phyloP scores from a whole-genome alignment of 495 filamentous ascomycete genomes.

The Penicillium cataractarum region DNA sequence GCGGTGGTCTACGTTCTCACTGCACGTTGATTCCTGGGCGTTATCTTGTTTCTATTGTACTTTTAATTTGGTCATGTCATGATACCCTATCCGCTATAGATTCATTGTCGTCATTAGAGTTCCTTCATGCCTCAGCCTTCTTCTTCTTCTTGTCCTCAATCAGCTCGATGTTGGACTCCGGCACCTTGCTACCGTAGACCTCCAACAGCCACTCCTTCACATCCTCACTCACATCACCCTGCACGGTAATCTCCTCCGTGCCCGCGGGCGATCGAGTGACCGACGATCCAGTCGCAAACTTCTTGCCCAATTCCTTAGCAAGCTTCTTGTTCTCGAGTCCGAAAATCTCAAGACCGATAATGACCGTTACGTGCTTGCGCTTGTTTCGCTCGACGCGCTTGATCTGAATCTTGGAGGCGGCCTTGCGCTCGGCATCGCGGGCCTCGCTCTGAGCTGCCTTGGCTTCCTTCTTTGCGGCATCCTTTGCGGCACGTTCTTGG shows the following conservation, averaged over 20 bases:
- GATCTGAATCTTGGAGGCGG: slow-evolving; percentile 80
- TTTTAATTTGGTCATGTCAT: slow-evolving; percentile 30
- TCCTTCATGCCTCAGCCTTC: slow-evolving; percentile 20
- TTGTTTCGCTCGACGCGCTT: slow-evolving; percentile 98
- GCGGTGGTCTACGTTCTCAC: background rate
- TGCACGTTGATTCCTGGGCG: background rate
- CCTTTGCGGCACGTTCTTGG: slow-evolving; percentile 89
- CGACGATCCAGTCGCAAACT: slow-evolving; percentile 84
- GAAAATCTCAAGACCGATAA: slow-evolving; percentile 87
- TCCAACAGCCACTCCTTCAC: slow-evolving; percentile 89
- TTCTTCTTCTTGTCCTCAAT: slow-evolving; percentile 93
- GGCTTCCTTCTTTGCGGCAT: slow-evolving; percentile 91
- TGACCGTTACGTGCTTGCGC: slow-evolving; percentile 90
- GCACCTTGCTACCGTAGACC: slow-evolving; percentile 76
- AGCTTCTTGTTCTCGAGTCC: slow-evolving; percentile 93
- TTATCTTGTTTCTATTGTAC: slow-evolving; percentile 16
- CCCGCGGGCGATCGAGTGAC: slow-evolving; percentile 87
- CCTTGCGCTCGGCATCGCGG: slow-evolving; percentile 75
- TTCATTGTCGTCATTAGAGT: slow-evolving; percentile 27
- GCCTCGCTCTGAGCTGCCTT: slow-evolving; percentile 84
- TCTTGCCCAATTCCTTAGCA: slow-evolving; percentile 51
- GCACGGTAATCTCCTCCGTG: slow-evolving; percentile 95
- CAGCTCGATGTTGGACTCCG: slow-evolving; percentile 91
- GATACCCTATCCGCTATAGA: slow-evolving; percentile 32
- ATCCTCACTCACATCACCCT: slow-evolving; percentile 95